Evolutionary conservation across 257 asterid genomes (phyloP), one percentile per base, ranked within the genome.

Genomic region (Euphrasia confusa): DNA sequence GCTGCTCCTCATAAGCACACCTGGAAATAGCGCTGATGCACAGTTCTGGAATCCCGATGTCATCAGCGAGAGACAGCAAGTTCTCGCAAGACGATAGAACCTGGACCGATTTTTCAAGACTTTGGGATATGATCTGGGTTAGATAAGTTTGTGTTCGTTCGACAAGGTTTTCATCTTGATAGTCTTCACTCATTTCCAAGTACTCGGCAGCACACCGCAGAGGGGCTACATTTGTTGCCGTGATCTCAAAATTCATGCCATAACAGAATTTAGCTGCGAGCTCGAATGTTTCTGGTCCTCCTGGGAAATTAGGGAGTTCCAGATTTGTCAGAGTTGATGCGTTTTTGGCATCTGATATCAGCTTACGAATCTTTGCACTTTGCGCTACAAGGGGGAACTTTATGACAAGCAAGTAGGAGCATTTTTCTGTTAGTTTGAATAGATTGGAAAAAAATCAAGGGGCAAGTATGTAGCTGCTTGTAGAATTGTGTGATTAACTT

Each of bases 301-400:
- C 94, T 10, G 95, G 94, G 7, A 83, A 66, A 63, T 76, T 70
- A n/a, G 66, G 33, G 32, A 87, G 86, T 39, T 79, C 76, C 62
- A 83, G 74, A 66, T 67, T 76, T 5, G 85, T 63, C 48, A 76
- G 70, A 42, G 48, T 7, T 48, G 72, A 75, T 13, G 88, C 52
- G 47, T 68, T 71, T 59, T 80, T 76, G 57, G 80, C 81, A 15
- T 42, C 48, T 10, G 48, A 7, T 42, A 84, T 72, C 53, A 84
- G 83, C 76, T 82, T 84, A 2, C 86, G 77, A 67, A 87, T 80
- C 78, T 72, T 87, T 39, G 92, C 88, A 74, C 92, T 80, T 27
- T 80, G 80, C 48, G 95, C 81, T 15, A 80, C 88, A 4, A 87
- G 69, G 56, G 95, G 93, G 73, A 87, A 87, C 95, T 87, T 69